phyloP scores from a whole-genome alignment of 495 filamentous ascomycete species.

The Chaetomidium leptoderma region DNA sequence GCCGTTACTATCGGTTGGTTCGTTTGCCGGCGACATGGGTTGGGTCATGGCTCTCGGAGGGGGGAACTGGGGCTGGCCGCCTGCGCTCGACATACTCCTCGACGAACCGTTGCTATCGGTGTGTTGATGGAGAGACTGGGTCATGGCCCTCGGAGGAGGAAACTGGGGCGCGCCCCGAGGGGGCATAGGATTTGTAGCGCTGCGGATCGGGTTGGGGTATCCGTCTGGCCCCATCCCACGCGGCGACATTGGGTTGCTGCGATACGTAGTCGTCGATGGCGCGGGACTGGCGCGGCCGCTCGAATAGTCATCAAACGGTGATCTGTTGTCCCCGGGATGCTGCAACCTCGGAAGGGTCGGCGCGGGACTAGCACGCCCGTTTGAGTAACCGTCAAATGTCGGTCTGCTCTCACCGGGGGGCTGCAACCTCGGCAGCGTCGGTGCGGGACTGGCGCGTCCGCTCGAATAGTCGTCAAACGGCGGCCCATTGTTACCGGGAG shows the following conservation, averaged over 20 bases:
- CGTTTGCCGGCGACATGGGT: constrained; percentile 36
- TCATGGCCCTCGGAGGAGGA: too few species aligned
- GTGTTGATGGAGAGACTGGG: too few species aligned
- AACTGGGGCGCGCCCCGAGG: constrained; percentile 29
- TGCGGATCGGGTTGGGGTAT: constrained; percentile 37
- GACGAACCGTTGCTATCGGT: too few species aligned
- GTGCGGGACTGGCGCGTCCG: too few species aligned
- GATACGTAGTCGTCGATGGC: constrained; percentile 36
- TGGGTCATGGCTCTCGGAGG: constrained; percentile 51
- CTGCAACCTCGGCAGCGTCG: too few species aligned
- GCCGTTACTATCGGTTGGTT: constrained; percentile 19
- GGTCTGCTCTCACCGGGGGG: too few species aligned
- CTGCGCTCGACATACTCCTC: too few species aligned
- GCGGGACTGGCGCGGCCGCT: constrained; percentile 34
- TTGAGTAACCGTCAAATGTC: too few species aligned
- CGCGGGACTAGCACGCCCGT: constrained; percentile 39
- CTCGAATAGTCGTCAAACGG: too few species aligned
- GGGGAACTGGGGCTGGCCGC: constrained; percentile 29
- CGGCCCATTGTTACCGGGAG: neutral
- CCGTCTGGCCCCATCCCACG: constrained; percentile 25
- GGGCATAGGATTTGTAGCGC: constrained; percentile 37
- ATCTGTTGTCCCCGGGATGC: too few species aligned
- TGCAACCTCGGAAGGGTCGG: too few species aligned
- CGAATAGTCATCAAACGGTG: too few species aligned
- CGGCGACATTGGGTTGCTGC: constrained; percentile 31